phyloP scores from a whole-genome alignment of 2,329 filamentous ascomycete genomes.

The Phialophora verrucosa region DNA sequence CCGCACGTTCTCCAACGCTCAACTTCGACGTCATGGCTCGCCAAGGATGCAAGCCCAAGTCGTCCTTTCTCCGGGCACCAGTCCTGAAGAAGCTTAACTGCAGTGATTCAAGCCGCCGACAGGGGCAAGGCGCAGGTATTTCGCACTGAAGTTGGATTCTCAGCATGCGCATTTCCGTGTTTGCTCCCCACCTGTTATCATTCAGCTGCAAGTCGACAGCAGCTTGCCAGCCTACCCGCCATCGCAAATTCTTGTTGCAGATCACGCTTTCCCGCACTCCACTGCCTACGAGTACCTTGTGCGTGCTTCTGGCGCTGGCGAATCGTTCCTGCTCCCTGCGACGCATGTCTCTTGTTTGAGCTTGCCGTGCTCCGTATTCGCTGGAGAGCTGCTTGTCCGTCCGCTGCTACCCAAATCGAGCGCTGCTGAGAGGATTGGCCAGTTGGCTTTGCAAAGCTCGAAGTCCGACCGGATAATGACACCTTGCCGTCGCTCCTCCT shows the following conservation, averaged over 20 bases:
- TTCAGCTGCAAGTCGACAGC: background rate
- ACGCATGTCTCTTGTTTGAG: conserved; percentile 17
- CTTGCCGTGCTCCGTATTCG: conserved; percentile 1
- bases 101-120: background rate
- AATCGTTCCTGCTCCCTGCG: conserved; percentile 20
- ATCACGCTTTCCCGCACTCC: conserved; percentile 4
- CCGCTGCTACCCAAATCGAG: conserved; percentile 12
- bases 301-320: conserved; percentile 12
- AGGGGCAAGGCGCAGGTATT: conserved; percentile 12
- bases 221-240: background rate
- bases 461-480: conserved; percentile 13
- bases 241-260: conserved; percentile 14
- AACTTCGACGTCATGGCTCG: conserved; percentile 13
- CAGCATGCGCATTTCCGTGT: conserved; percentile 8
- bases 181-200: conserved; percentile 21
- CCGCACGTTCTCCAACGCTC: conserved; percentile 7
- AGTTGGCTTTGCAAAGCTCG: background rate
- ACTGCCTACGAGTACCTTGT: background rate
- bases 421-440: conserved; percentile 3
- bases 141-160: conserved; percentile 5
- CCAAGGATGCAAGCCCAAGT: conserved; percentile 3
- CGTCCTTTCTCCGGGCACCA: conserved; percentile 16
- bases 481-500: conserved; percentile 26
- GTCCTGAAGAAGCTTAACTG: conserved; percentile 13
- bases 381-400: conserved; percentile 10